phyloP scores from a whole-genome alignment of 305 asterid species.

The Rubia tinctorum region DNA sequence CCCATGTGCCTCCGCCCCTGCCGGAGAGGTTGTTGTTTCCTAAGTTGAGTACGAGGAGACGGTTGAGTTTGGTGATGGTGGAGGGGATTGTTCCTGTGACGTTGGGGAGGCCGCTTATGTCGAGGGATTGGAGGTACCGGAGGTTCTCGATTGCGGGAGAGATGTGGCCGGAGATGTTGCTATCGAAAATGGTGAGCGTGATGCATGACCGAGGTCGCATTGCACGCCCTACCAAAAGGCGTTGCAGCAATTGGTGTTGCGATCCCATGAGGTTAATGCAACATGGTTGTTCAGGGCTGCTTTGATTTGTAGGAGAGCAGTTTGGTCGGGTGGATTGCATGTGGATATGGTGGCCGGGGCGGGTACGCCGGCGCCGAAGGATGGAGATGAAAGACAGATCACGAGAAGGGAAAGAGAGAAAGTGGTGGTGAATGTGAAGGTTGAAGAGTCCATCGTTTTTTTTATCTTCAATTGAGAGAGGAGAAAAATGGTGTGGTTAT shows the following conservation, averaged over 20 bases:
- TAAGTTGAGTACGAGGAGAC: constrained; percentile 20
- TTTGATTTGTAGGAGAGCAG: constrained; percentile 30
- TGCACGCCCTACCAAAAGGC: constrained; percentile 25
- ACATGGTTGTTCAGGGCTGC: constrained; percentile 20
- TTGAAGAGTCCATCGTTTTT: not conserved
- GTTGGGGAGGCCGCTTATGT: constrained; percentile 16
- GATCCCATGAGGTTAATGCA: no score
- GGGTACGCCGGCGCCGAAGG: constrained; percentile 7
- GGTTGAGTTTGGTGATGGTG: constrained; percentile 21
- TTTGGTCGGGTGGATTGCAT: constrained; percentile 33
- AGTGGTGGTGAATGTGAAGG: not conserved
- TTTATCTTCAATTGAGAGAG: not conserved
- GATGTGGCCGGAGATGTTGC: constrained; percentile 29
- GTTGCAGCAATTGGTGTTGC: no score
- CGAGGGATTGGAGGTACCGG: constrained; percentile 20
- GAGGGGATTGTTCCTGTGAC: constrained; percentile 33
- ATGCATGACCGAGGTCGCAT: constrained; percentile 27
- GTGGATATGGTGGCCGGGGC: not conserved
- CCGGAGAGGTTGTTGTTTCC: constrained; percentile 30
- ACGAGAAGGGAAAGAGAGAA: constrained; percentile 14
- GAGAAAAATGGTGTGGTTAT: no score
- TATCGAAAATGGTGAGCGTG: constrained; percentile 17
- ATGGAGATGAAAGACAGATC: constrained; percentile 12
- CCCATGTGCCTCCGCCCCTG: no score
- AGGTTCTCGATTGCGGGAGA: constrained; percentile 28